Evolutionary conservation across 352 stramenopile species (phyloP).

Genomic region (Phytopythium boreale): DNA sequence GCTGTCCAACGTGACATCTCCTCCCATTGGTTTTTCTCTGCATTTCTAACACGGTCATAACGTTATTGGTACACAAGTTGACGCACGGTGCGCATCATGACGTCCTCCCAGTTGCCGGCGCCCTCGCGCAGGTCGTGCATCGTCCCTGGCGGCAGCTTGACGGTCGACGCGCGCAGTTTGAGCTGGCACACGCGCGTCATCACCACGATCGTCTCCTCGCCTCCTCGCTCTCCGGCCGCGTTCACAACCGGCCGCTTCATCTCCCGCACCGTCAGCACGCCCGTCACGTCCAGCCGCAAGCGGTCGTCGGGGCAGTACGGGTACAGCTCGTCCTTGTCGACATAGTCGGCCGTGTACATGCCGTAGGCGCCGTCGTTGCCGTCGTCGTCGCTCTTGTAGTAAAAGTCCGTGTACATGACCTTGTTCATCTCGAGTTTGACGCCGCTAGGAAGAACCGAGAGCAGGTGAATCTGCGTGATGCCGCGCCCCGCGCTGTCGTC

Average conservation of each 20-base stretch:
- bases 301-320: slow-evolving; percentile 18
- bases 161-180: slow-evolving; percentile 19
- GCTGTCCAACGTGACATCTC: not conserved
- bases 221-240: slow-evolving; percentile 3
- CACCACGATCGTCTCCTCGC: slow-evolving; percentile 26
- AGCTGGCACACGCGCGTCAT: slow-evolving; percentile 27
- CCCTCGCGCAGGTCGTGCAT: slow-evolving; percentile 40
- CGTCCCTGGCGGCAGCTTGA: slow-evolving; percentile 18
- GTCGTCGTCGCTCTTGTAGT: not conserved
- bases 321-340: slow-evolving; percentile 31
- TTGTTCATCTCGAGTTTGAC: slow-evolving; percentile 41
- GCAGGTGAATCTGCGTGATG: slow-evolving; percentile 42
- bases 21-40: not conserved
- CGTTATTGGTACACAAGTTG: slow-evolving; percentile 27
- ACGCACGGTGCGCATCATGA: slow-evolving; percentile 44
- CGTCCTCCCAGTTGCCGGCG: slow-evolving; percentile 40
- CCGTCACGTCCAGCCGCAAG: slow-evolving; percentile 14
- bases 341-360: slow-evolving; percentile 14
- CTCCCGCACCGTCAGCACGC: slow-evolving; percentile 7
- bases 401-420: slow-evolving; percentile 6
- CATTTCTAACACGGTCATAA: not conserved
- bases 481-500: slow-evolving; percentile 40
- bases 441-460: slow-evolving; percentile 28
- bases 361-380: slow-evolving; percentile 6
- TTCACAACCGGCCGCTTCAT: slow-evolving; percentile 8